These are phyloP conservation scores for Blastomyces gilchristii DNA, from an alignment of 2,329 filamentous ascomycete species.

Conservation along the genomic window DNA sequence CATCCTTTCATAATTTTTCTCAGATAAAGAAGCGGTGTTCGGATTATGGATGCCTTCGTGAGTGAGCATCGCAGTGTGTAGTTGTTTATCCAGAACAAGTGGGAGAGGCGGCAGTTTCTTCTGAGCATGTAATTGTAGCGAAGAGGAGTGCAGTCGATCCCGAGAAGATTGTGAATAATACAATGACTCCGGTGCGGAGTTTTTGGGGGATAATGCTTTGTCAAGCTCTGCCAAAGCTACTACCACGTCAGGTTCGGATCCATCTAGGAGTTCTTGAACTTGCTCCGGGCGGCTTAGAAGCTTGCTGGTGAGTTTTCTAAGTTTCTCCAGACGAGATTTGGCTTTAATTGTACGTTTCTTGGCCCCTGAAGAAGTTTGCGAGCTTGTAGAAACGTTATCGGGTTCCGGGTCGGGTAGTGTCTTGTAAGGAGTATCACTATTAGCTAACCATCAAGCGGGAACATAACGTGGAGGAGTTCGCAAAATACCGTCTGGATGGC, in stretches of 20 bases:
- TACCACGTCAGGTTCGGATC: slow-evolving; percentile 16
- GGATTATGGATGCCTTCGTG: slow-evolving; percentile 45
- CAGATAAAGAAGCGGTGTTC: slow-evolving; percentile 15
- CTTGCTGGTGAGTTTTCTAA: slow-evolving; percentile 19
- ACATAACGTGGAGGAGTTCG: background rate
- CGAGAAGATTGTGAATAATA: background rate
- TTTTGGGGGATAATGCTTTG: slow-evolving; percentile 14
- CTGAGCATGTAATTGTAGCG: background rate
- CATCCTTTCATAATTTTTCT: slow-evolving; percentile 63
- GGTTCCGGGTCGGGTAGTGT: background rate
- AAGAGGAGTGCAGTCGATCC: background rate
- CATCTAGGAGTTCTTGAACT: slow-evolving; percentile 10
- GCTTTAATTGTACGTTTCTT: slow-evolving; percentile 7
- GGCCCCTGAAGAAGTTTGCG: background rate
- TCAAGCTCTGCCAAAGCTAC: slow-evolving; percentile 18
- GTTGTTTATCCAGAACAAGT: slow-evolving; percentile 45
- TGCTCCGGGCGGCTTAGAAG: slow-evolving; percentile 16
- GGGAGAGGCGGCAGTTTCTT: slow-evolving; percentile 40
- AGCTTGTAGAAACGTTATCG: background rate
- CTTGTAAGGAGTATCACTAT: background rate
- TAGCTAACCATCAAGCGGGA: too few species aligned
- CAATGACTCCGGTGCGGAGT: background rate
- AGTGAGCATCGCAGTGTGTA: slow-evolving; percentile 57
- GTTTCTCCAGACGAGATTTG: slow-evolving; percentile 15
- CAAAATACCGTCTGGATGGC: background rate